These are phyloP conservation scores for Pestalotiopsis fici DNA, from an alignment of 2,329 filamentous ascomycete genomes.

Conservation along the genomic window DNA sequence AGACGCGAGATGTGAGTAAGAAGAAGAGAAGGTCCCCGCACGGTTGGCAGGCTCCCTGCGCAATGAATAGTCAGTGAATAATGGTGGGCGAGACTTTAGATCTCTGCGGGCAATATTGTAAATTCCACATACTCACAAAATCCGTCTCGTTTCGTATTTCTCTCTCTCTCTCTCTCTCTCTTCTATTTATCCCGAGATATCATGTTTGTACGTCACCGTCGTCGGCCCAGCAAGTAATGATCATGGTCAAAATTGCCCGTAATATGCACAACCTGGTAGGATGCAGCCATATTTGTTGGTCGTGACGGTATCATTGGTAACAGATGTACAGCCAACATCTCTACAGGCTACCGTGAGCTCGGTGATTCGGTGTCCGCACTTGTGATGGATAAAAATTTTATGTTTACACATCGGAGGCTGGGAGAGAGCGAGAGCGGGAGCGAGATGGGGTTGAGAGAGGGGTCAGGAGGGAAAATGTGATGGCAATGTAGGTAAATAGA, in stretches of 20 bases:
- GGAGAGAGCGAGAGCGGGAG: too few species aligned
- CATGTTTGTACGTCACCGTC: not conserved
- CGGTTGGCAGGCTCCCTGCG: too few species aligned
- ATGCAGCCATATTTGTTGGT: conserved; percentile 9
- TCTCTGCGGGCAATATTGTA: too few species aligned
- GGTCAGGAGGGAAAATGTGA: not conserved
- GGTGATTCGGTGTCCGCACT: conserved; percentile 5
- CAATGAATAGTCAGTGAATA: too few species aligned
- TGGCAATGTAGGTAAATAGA: not conserved
- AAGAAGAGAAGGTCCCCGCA: too few species aligned
- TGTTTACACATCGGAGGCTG: conserved; percentile 2
- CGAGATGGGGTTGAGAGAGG: not conserved
- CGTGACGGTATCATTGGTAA: not conserved
- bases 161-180: too few species aligned
- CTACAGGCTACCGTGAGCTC: conserved; percentile 1
- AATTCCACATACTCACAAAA: too few species aligned
- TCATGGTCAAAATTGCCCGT: conserved; percentile 6
- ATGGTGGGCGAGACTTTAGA: too few species aligned
- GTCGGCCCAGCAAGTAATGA: not conserved
- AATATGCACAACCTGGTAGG: conserved; percentile 4
- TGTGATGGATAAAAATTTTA: conserved; percentile 6
- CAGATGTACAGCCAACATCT: not conserved
- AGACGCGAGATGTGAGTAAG: too few species aligned
- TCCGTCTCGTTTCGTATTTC: too few species aligned
- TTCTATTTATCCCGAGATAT: not conserved